Base-by-base conservation (phyloP, 2,329 filamentous ascomycete species). In the Biscogniauxia mediterranea region DNA sequence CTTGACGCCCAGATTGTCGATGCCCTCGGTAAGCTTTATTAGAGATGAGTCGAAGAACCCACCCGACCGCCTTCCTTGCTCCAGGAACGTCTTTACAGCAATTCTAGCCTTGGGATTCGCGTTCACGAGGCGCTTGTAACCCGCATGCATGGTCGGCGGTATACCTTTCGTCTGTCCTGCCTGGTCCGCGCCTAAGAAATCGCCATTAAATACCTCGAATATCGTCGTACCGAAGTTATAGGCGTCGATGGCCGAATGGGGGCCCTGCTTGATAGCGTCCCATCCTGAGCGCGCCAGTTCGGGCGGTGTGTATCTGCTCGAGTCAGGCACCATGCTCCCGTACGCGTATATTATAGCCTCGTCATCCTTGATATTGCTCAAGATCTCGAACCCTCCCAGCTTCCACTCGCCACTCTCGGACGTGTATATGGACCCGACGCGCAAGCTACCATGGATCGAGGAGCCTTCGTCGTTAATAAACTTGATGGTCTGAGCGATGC, bases 381-480 rank as follows among this genome's bases (percentile, higher is more conserved):
- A 77, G 5, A 97, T 85, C 68, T 99, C 95, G 68, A 99, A 96
- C 0, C 95, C 95, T 20, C 90, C 93, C 1, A 99, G 80, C 73
- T 96, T 98, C 95, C 95, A 99, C 78, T 99, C 95, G 61, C 95
- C 95, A 72, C 95, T 97, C 73, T 98, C 94, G 63, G 92, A 93
- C 3, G 92, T 95, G 76, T 93, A 99, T 66, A 99, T 83, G 0
- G 94, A 97, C 0, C 91, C 90, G 20, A 91, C 90, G 64, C 91
- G 88, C 57, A 99, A 81, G 70, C 87, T 92, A 55, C 93, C 95
- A 71, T 99, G 95, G 56, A 99, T 90, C 0, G 93, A 97, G 2
- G 89, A 84, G 2, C 93, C 95, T 67, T 99, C 95, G 54, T 91
- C 88, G 71, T 99, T 99, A 75, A 99, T 92, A 73, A 99, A 99